A percentile compares a stretch with the other conserved stretches of the same genome.
These are phyloP conservation scores for Rhododendron kiyosumense DNA, from an alignment of 148 eudicot species.

Conservation along the genomic window DNA sequence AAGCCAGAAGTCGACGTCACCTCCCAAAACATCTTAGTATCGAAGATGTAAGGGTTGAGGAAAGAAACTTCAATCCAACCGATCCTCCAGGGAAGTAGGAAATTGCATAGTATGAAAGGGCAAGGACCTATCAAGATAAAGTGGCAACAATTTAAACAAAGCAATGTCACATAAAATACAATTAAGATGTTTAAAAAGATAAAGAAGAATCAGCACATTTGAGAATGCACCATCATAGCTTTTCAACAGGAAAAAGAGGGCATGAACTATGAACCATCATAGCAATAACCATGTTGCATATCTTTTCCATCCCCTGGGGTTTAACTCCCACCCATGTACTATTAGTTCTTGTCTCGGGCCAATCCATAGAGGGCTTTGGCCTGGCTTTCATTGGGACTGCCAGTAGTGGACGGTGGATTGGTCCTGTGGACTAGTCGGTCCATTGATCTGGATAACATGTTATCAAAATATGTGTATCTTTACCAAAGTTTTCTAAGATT, in stretches of 20 bases:
- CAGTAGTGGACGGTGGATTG: neutral
- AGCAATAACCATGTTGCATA: neutral
- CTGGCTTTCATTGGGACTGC: neutral
- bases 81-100: slow-evolving; percentile 69
- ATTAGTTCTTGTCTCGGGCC: neutral
- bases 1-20: slow-evolving; percentile 21
- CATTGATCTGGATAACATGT: neutral
- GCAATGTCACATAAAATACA: neutral
- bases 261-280: neutral
- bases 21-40: slow-evolving; percentile 51
- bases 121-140: slow-evolving; percentile 36
- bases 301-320: neutral
- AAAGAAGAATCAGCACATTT: neutral
- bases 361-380: neutral
- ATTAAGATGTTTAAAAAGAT: neutral
- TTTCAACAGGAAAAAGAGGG: neutral
- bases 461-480: neutral
- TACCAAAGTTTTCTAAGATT: neutral
- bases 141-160: neutral
- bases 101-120: slow-evolving; percentile 49
- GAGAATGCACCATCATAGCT: neutral
- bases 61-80: slow-evolving; percentile 46
- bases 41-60: slow-evolving; percentile 44
- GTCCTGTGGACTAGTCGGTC: neutral
- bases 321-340: neutral